These are phyloP conservation scores for Ilex aquifolium DNA, from an alignment of 257 asterid genomes.

Conservation along the genomic window DNA sequence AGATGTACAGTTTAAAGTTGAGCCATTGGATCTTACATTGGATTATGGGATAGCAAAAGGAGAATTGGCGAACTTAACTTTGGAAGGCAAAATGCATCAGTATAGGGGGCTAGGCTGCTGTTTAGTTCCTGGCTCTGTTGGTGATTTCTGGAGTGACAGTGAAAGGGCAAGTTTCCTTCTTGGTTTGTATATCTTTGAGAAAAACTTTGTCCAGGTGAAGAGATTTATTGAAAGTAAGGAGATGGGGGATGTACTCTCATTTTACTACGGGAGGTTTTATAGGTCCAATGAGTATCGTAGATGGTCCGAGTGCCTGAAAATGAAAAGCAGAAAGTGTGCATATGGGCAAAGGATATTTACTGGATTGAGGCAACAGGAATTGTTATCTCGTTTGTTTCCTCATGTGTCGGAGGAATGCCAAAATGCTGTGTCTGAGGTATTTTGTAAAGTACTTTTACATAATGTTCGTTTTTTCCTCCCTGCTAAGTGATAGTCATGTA, in stretches of 20 bases:
- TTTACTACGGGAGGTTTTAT: conserved; percentile 58
- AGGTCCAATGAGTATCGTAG: conserved; percentile 41
- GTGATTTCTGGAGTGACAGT: conserved; percentile 40
- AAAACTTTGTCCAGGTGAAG: conserved; percentile 46
- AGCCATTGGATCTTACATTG: conserved; percentile 13
- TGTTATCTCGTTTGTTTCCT: conserved; percentile 46
- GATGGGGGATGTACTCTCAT: conserved; percentile 44
- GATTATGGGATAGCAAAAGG: conserved; percentile 16
- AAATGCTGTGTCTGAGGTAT: conserved; percentile 47
- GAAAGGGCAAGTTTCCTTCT: conserved; percentile 52
- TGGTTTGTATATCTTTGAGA: conserved; percentile 58
- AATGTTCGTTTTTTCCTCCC: too few species aligned
- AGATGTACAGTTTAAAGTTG: conserved; percentile 2
- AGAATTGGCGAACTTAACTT: conserved; percentile 11
- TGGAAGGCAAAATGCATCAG: conserved; percentile 13
- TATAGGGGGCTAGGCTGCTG: conserved; percentile 11
- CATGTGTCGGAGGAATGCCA: conserved; percentile 40
- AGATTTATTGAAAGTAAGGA: conserved; percentile 46
- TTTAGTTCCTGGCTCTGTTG: conserved; percentile 43
- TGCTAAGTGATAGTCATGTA: too few species aligned
- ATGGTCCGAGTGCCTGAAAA: conserved; percentile 58
- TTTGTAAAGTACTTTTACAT: not conserved
- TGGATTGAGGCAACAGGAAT: conserved; percentile 71
- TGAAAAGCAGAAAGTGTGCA: conserved; percentile 43
- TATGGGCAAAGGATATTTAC: conserved; percentile 60